Conservation (phyloP, 768 basidiomycete genomes). For the Phaeotremella fagi region DNA sequence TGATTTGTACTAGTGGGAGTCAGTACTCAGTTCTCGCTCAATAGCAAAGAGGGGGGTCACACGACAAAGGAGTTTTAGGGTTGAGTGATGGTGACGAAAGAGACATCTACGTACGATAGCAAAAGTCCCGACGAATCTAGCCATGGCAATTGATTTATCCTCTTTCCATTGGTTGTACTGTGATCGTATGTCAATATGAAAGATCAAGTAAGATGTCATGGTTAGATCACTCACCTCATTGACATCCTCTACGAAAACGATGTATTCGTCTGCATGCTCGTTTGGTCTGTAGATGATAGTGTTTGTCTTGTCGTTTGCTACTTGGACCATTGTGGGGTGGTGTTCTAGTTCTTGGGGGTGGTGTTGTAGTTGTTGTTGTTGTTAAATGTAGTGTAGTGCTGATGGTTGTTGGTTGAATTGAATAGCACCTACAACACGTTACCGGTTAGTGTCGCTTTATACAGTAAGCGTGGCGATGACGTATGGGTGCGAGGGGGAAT, state of each 20-base stretch:
- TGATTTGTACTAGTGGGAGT: slow-evolving; percentile 29
- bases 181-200: not conserved
- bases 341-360: not conserved
- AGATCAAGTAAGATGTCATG: not conserved
- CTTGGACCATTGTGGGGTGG: not conserved
- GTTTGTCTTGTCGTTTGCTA: slow-evolving; percentile 2
- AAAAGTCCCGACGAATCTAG: slow-evolving; percentile 38
- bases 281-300: slow-evolving; percentile 33
- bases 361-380: not conserved
- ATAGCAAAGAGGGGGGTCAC: not conserved
- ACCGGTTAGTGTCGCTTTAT: no score
- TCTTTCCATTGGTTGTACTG: slow-evolving; percentile 42
- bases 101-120: slow-evolving; percentile 25
- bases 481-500: no score
- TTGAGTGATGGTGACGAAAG: not conserved
- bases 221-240: slow-evolving; percentile 29
- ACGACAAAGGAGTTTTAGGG: not conserved
- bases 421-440: no score
- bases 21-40: not conserved
- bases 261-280: slow-evolving; percentile 37
- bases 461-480: no score
- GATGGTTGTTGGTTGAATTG: no score
- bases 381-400: no score
- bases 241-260: slow-evolving; percentile 39
- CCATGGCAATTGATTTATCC: slow-evolving; percentile 39